These are phyloP conservation scores for Coelastrella sp. DNA, from an alignment of 139 green algal genomes.

Conservation along the genomic window DNA sequence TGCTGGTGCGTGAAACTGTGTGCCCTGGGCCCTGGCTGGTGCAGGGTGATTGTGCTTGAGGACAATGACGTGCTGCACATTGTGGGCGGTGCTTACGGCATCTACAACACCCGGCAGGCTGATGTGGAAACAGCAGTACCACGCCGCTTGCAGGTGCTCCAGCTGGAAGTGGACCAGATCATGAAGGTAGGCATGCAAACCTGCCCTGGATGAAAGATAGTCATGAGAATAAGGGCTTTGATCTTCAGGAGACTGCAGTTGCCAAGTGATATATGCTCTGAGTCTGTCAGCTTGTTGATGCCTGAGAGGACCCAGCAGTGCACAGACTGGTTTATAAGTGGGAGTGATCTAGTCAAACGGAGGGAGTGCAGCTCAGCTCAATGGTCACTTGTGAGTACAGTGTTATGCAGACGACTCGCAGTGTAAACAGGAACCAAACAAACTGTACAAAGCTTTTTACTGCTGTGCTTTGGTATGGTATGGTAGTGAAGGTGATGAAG, in stretches of 20 bases:
- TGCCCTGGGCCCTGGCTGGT: not conserved
- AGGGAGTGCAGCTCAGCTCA: no score
- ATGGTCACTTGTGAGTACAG: no score
- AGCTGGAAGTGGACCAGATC: conserved; percentile 94
- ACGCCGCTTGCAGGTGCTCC: conserved; percentile 87
- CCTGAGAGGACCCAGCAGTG: not conserved
- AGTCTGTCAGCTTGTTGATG: not conserved
- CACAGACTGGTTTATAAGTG: not conserved
- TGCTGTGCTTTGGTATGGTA: not conserved
- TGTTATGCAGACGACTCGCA: no score
- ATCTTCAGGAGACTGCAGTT: not conserved
- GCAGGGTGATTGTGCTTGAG: conserved; percentile 90
- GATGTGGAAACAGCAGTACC: conserved; percentile 69
- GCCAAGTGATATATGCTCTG: not conserved
- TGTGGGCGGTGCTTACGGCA: conserved; percentile 67
- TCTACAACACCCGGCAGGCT: conserved; percentile 72
- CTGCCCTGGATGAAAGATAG: not conserved
- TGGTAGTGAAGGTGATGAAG: not conserved
- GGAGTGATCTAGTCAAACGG: no score
- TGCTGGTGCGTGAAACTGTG: not conserved
- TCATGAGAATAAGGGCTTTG: not conserved
- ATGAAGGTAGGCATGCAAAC: conserved; percentile 83
- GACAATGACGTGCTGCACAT: conserved; percentile 94
- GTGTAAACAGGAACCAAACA: no score
- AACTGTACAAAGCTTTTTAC: no score